Evolutionary conservation across 2,329 filamentous ascomycete genomes (phyloP).

Genomic region (Stemphylium lycopersici): DNA sequence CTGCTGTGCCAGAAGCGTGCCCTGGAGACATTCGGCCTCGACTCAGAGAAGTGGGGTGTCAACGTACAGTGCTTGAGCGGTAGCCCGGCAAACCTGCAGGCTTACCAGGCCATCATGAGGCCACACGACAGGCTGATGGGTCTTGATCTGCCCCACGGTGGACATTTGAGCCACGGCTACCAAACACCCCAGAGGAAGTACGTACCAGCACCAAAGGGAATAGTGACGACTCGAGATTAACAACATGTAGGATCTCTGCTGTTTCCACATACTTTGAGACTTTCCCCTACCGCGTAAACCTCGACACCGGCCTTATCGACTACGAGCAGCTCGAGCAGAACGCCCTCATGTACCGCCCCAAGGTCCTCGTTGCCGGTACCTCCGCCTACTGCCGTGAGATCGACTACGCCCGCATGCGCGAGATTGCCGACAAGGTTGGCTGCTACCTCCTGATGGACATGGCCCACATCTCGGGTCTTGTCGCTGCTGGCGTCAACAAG

Average conservation of each 20-base stretch:
- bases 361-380: slow-evolving; percentile 92
- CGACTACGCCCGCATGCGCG: slow-evolving; percentile 90
- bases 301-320: slow-evolving; percentile 90
- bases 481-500: slow-evolving; percentile 89
- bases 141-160: slow-evolving; percentile 90
- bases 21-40: slow-evolving; percentile 82
- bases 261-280: slow-evolving; percentile 99
- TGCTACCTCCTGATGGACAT: slow-evolving; percentile 95
- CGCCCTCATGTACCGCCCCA: slow-evolving; percentile 88
- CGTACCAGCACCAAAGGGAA: slow-evolving; percentile 39
- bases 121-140: slow-evolving; percentile 97
- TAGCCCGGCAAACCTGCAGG: slow-evolving; percentile 94
- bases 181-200: slow-evolving; percentile 93
- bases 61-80: slow-evolving; percentile 89
- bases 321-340: slow-evolving; percentile 90
- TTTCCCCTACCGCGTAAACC: slow-evolving; percentile 89
- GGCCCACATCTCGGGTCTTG: slow-evolving; percentile 94
- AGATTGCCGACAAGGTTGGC: slow-evolving; percentile 88
- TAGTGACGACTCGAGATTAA: slow-evolving; percentile 14
- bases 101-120: slow-evolving; percentile 96
- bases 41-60: slow-evolving; percentile 89
- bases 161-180: slow-evolving; percentile 95
- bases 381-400: slow-evolving; percentile 96
- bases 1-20: slow-evolving; percentile 88
- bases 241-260: slow-evolving; percentile 76